phyloP scores from a whole-genome alignment of 2,329 filamentous ascomycete species.

The Ascochyta fabae region DNA sequence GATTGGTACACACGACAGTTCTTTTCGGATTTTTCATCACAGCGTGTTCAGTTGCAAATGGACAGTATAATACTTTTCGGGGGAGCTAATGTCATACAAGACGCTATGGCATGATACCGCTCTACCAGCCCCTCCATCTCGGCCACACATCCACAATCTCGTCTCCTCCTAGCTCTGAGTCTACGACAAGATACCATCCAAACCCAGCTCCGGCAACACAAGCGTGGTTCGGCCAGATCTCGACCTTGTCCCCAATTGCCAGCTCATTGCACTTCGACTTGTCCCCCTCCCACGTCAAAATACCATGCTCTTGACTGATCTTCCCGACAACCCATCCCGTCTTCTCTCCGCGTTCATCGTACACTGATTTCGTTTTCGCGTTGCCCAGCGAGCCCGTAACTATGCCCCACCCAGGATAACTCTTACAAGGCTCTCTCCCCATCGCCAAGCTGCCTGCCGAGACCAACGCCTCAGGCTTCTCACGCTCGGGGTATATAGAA shows the following conservation, averaged over 20 bases:
- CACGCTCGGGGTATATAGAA: slow-evolving; percentile 63
- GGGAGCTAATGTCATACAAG: not conserved
- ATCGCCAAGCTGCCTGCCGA: slow-evolving; percentile 73
- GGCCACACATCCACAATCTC: slow-evolving; percentile 77
- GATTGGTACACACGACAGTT: not conserved
- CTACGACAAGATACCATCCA: slow-evolving; percentile 76
- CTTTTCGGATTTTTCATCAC: not conserved
- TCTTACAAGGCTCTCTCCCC: slow-evolving; percentile 74
- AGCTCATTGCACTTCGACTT: slow-evolving; percentile 50
- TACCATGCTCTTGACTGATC: slow-evolving; percentile 80
- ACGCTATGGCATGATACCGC: not conserved
- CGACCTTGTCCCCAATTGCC: slow-evolving; percentile 68
- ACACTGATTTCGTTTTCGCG: slow-evolving; percentile 24
- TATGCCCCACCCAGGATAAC: slow-evolving; percentile 75
- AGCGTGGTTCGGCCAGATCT: slow-evolving; percentile 81
- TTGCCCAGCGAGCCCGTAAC: slow-evolving; percentile 63
- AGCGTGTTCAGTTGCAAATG: not conserved
- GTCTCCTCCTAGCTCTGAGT: slow-evolving; percentile 61
- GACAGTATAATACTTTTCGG: not conserved
- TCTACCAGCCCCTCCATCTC: slow-evolving; percentile 72
- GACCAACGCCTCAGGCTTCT: slow-evolving; percentile 68
- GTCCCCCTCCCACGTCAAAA: slow-evolving; percentile 66
- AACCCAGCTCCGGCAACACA: slow-evolving; percentile 77
- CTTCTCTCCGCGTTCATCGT: slow-evolving; percentile 35
- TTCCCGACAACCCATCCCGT: slow-evolving; percentile 71